These are phyloP conservation scores for Coffea eugenioides DNA, from an alignment of 257 asterid genomes.

Conservation along the genomic window DNA sequence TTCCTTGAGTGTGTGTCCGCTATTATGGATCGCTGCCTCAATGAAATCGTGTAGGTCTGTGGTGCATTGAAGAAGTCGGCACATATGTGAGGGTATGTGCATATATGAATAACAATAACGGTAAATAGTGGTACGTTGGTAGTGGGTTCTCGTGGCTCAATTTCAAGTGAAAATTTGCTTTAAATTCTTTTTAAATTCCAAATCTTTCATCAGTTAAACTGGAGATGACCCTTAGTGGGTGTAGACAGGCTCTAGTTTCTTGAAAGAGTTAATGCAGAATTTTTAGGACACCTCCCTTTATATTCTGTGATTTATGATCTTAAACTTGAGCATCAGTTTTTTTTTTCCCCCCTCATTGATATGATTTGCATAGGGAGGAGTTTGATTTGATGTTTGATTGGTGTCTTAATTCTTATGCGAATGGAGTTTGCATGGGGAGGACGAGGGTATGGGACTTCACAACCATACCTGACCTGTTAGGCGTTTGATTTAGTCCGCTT, in stretches of 20 bases:
- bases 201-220: slow-evolving; percentile 7
- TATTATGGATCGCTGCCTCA: slow-evolving; percentile 60
- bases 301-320: not conserved
- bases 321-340: too few relatives aligned
- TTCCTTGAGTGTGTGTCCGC: slow-evolving; percentile 63
- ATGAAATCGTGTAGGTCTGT: slow-evolving; percentile 30
- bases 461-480: not conserved
- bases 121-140: not conserved
- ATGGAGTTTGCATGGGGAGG: not conserved
- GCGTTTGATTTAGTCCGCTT: not conserved
- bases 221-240: slow-evolving; percentile 9
- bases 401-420: too few relatives aligned
- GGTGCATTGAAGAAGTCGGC: slow-evolving; percentile 11
- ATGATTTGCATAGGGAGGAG: not conserved
- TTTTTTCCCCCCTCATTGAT: not conserved
- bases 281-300: not conserved
- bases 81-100: slow-evolving; percentile 31
- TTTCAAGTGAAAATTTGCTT: not conserved
- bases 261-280: not conserved
- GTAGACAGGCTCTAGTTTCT: slow-evolving; percentile 14
- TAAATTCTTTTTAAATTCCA: slow-evolving; percentile 2
- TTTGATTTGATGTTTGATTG: not conserved
- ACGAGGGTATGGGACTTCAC: too few relatives aligned
- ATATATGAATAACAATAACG: slow-evolving; percentile 1
- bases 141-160: slow-evolving; percentile 1